Evolutionary conservation across 805 yeast species (phyloP), one percentile per base, ranked within the genome.

Genomic region (Saccharomycodes ludwigii): DNA sequence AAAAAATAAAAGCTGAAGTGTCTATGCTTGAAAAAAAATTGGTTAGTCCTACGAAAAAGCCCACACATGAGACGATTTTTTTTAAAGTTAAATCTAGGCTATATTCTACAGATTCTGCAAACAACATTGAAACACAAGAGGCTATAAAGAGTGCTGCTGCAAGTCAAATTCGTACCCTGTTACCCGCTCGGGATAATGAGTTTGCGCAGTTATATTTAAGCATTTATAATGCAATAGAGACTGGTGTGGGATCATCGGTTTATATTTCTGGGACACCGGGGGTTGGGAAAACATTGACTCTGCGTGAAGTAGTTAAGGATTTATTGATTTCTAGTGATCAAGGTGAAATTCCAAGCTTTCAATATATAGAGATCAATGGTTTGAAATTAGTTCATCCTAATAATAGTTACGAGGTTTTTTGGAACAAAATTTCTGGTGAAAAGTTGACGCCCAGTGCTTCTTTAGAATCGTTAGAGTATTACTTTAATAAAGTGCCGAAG

Each of bases 181-280:
- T 88, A 22, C 95, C 95, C 0, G 85, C 96, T 35, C 66, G 98
- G 33, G 96, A 84, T 40, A 68, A 69, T 14, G 94, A 91, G 50
- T 85, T 78, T 48, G 69, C 75, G 7, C 68, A 74, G 34, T 59
- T 91, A 4, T 82, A 75, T 50, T 48, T 70, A 27, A 71, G 73
- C 25, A 51, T 91, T 4, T 85, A 84, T 43, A 65, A 73, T 27
- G 80, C 94, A 1, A 70, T 88, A 21, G 65, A 65, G 29, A 67
- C 76, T 11, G 69, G 71, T 25, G 67, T 78, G 1, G 96, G 97
- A 0, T 69, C 86, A 6, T 83, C 95, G 41, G 56, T 91, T 5
- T 91, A 86, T 49, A 74, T 91, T 8, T 83, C 95, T 54, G 99
- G 99, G 3, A 84, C 95, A 0, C 98, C 99, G 0, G 99, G 99